These are phyloP conservation scores for Epichloe gansuensis DNA, from an alignment of 2,329 filamentous ascomycete species.

Conservation along the genomic window DNA sequence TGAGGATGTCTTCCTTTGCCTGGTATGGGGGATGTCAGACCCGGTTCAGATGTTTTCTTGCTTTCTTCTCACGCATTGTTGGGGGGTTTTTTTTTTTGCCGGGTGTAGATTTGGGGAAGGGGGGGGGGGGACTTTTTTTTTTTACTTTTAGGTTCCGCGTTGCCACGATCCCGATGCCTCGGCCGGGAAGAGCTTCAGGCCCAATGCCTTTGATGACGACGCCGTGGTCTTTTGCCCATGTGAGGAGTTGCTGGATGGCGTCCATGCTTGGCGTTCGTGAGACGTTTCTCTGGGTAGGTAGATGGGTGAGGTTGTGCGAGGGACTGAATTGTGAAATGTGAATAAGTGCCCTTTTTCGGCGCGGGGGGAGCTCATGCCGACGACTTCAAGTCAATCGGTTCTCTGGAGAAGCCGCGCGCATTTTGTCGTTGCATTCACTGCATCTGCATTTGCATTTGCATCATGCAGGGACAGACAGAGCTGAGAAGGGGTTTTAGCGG, in stretches of 20 bases:
- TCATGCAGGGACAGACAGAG: too few relatives aligned
- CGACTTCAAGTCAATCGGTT: too few relatives aligned
- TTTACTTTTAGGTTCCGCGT: conserved; percentile 50
- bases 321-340: too few relatives aligned
- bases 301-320: background rate
- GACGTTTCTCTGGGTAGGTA: too few relatives aligned
- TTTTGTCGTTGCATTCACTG: too few relatives aligned
- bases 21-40: conserved; percentile 10
- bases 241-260: conserved; percentile 38
- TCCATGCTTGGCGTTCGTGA: conserved; percentile 3
- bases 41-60: background rate
- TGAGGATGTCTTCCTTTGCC: conserved; percentile 43
- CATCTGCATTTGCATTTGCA: too few relatives aligned
- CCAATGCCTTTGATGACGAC: conserved; percentile 54
- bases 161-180: conserved; percentile 69
- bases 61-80: background rate
- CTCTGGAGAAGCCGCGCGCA: too few relatives aligned
- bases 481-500: too few relatives aligned
- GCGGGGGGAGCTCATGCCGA: too few relatives aligned
- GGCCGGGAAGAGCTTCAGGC: conserved; percentile 53
- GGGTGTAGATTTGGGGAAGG: background rate
- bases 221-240: conserved; percentile 54
- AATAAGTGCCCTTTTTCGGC: too few relatives aligned
- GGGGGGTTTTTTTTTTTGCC: background rate
- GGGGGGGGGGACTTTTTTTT: conserved; percentile 8